Percentiles rank a stretch among this genome's conserved stretches.
These are phyloP conservation scores for Cicer chorassanicum DNA, from an alignment of 306 rosid genomes.

Conservation along the genomic window DNA sequence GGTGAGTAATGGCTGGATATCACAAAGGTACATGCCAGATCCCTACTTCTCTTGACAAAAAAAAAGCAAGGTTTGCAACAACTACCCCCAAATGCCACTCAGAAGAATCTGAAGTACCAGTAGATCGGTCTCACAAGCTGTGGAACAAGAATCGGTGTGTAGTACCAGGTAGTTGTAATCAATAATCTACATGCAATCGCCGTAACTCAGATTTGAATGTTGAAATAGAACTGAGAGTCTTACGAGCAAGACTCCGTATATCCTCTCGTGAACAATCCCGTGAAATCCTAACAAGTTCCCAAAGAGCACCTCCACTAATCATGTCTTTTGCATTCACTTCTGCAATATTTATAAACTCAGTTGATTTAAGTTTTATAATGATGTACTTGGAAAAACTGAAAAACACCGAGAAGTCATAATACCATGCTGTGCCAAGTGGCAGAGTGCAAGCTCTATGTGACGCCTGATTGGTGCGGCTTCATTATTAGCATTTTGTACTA, in stretches of 20 bases:
- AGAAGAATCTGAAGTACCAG: conserved; percentile 28
- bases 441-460: conserved; percentile 96
- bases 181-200: conserved; percentile 74
- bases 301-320: conserved; percentile 96
- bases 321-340: conserved; percentile 94
- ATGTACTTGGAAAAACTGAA: conserved; percentile 24
- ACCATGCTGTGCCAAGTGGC: conserved; percentile 99
- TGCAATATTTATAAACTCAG: conserved; percentile 46
- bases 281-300: conserved; percentile 97
- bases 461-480: conserved; percentile 98
- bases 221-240: conserved; percentile 70
- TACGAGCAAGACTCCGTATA: conserved; percentile 86
- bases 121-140: conserved; percentile 43
- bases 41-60: conserved; percentile 58
- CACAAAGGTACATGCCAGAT: conserved; percentile 42
- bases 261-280: conserved; percentile 96
- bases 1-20: conserved; percentile 41
- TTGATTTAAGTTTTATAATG: conserved; percentile 10
- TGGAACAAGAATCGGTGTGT: conserved; percentile 17
- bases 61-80: conserved; percentile 48
- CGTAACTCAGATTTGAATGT: conserved; percentile 82
- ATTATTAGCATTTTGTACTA: conserved; percentile 87
- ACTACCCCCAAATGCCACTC: conserved; percentile 14
- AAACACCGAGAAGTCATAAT: conserved; percentile 33
- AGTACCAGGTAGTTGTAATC: conserved; percentile 38